Conservation (phyloP, 106 monocot species). For the Phalaenopsis equestris region DNA sequence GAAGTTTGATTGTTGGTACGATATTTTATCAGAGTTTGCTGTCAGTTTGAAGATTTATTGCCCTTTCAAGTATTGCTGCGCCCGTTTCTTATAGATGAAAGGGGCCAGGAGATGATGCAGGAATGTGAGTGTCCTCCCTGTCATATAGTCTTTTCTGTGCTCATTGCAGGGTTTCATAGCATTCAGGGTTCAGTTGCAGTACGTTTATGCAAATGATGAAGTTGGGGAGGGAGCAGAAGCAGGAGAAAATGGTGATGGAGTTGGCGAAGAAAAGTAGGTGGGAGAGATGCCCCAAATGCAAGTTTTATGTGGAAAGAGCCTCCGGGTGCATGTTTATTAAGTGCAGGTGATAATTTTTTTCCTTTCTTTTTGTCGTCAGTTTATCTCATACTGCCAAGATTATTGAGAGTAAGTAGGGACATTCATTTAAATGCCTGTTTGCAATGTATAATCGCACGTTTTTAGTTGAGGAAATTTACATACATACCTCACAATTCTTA, state of each 20-base stretch:
- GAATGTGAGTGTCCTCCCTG: conserved; percentile 47
- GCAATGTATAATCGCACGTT: too few species aligned
- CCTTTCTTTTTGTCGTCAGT: background rate
- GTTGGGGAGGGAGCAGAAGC: conserved; percentile 29
- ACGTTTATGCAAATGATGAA: conserved; percentile 12
- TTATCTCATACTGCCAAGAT: too few species aligned
- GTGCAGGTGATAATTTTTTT: conserved; percentile 31
- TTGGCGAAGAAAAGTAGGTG: conserved; percentile 31
- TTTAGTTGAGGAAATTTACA: too few species aligned
- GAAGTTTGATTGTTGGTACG: conserved; percentile 11
- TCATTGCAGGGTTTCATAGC: conserved; percentile 61
- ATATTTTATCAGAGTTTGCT: conserved; percentile 2
- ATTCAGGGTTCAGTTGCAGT: conserved; percentile 30
- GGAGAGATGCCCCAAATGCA: conserved; percentile 64
- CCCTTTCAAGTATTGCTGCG: conserved; percentile 13
- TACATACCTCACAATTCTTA: too few species aligned
- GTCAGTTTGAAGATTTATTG: conserved; percentile 5
- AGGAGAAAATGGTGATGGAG: conserved; percentile 39
- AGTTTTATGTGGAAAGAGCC: conserved; percentile 48
- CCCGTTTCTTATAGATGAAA: background rate
- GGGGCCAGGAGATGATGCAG: background rate
- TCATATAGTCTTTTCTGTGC: conserved; percentile 52
- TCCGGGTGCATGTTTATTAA: conserved; percentile 52
- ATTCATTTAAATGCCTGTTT: too few species aligned
- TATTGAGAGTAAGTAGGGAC: too few species aligned